Percentiles rank a stretch among this genome's conserved stretches.
These are phyloP conservation scores for Xylaria intraflava DNA, from an alignment of 495 filamentous ascomycete species.

Conservation along the genomic window DNA sequence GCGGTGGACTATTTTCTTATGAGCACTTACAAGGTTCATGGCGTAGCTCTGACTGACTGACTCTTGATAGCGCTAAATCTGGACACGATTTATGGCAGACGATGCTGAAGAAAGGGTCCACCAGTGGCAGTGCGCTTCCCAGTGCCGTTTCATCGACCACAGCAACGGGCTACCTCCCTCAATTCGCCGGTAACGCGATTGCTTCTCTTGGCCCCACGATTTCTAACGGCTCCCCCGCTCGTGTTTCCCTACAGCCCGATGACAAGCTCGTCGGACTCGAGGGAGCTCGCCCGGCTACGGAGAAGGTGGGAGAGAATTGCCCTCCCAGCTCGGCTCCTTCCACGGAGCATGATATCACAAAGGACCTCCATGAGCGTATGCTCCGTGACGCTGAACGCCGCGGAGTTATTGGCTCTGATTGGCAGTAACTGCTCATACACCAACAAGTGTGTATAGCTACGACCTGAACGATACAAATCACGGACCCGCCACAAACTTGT, in stretches of 20 bases:
- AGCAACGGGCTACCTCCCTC: constrained; percentile 41
- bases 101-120: constrained; percentile 37
- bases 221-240: constrained; percentile 17
- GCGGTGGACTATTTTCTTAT: neutral
- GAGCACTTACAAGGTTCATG: neutral
- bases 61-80: constrained; percentile 18
- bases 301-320: constrained; percentile 38
- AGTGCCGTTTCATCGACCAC: constrained; percentile 41
- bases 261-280: constrained; percentile 21
- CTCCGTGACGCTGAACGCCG: constrained; percentile 24
- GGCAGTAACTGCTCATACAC: constrained; percentile 12
- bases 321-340: constrained; percentile 29
- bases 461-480: constrained; percentile 5
- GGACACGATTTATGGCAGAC: constrained; percentile 34
- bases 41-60: constrained; percentile 7
- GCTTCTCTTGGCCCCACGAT: constrained; percentile 38
- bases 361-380: constrained; percentile 23
- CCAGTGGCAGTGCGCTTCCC: constrained; percentile 30
- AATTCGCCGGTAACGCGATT: constrained; percentile 36
- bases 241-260: constrained; percentile 19
- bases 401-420: constrained; percentile 26
- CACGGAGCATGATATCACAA: constrained; percentile 19
- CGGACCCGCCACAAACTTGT: constrained; percentile 7
- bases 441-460: neutral
- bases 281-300: constrained; percentile 16